Conservation (phyloP, 2,329 filamentous ascomycete genomes). For the Cladobotryum mycophilum region DNA sequence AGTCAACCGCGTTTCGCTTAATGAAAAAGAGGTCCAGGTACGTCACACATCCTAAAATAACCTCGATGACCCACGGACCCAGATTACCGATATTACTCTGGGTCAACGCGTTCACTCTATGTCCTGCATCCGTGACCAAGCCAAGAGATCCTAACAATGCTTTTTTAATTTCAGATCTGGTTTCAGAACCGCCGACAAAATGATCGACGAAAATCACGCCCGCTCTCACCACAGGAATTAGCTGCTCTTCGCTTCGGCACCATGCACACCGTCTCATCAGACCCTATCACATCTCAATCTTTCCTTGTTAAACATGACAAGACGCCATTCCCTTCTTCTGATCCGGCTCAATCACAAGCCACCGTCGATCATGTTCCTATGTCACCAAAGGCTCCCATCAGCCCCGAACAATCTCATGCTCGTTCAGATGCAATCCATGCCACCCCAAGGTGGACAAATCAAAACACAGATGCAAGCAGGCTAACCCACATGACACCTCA, state of each 20-base stretch:
- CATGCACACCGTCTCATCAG: conserved; percentile 46
- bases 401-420: conserved; percentile 21
- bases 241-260: conserved; percentile 52
- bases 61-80: background rate
- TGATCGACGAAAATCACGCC: conserved; percentile 80
- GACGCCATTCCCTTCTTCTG: conserved; percentile 20
- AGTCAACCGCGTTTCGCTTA: conserved; percentile 77
- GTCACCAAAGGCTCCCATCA: conserved; percentile 20
- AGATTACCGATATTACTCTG: background rate
- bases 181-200: conserved; percentile 95
- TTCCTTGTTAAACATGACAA: conserved; percentile 22
- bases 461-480: conserved; percentile 3
- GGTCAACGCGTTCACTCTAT: conserved; percentile 8
- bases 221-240: conserved; percentile 72
- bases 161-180: conserved; percentile 66
- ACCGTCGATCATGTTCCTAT: conserved; percentile 18
- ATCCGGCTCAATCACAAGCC: conserved; percentile 20
- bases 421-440: conserved; percentile 19
- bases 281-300: conserved; percentile 28
- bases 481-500: conserved; percentile 16
- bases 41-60: conserved; percentile 26
- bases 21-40: conserved; percentile 96
- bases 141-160: too few relatives aligned
- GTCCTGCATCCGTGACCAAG: conserved; percentile 1
- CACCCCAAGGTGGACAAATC: conserved; percentile 18